Percentiles rank a stretch among this genome's conserved stretches.
Evolutionary conservation across 176 grass and related monocot species (phyloP).

Genomic region (Zizania latifolia): DNA sequence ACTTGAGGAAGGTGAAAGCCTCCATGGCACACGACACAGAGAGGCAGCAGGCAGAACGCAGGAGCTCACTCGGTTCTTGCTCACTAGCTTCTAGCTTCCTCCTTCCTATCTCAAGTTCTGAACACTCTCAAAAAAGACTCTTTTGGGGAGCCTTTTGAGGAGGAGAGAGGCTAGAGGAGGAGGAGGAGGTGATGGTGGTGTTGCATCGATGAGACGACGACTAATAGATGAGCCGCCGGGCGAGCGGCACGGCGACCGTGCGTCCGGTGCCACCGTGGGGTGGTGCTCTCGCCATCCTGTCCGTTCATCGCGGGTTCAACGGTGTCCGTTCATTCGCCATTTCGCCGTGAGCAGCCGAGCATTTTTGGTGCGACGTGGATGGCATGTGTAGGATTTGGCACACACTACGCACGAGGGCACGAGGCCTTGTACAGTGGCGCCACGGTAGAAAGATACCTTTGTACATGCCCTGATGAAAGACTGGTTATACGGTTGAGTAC

Average conservation of each 20-base stretch:
- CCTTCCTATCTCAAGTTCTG: neutral
- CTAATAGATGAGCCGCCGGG: conserved; percentile 25
- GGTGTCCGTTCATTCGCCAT: too few species aligned
- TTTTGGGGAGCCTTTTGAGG: conserved; percentile 30
- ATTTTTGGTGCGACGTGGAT: neutral
- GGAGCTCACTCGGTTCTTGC: neutral
- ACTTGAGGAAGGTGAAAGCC: conserved; percentile 83
- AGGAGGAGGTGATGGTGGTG: neutral
- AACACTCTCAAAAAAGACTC: conserved; percentile 12
- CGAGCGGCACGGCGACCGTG: neutral
- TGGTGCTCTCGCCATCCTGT: conserved; percentile 2
- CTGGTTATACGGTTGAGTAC: too few species aligned
- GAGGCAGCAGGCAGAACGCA: neutral
- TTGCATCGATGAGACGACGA: neutral
- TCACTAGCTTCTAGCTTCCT: neutral
- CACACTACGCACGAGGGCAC: too few species aligned
- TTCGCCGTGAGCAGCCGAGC: too few species aligned
- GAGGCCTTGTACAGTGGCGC: too few species aligned
- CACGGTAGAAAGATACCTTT: too few species aligned
- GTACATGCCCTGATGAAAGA: too few species aligned
- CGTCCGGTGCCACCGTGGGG: neutral
- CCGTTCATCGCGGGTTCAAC: neutral
- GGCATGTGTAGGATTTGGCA: too few species aligned
- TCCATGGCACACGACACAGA: conserved; percentile 46
- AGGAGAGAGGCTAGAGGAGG: neutral